Conservation (phyloP, 2,329 filamentous ascomycete species). For the Pyricularia sp. region DNA sequence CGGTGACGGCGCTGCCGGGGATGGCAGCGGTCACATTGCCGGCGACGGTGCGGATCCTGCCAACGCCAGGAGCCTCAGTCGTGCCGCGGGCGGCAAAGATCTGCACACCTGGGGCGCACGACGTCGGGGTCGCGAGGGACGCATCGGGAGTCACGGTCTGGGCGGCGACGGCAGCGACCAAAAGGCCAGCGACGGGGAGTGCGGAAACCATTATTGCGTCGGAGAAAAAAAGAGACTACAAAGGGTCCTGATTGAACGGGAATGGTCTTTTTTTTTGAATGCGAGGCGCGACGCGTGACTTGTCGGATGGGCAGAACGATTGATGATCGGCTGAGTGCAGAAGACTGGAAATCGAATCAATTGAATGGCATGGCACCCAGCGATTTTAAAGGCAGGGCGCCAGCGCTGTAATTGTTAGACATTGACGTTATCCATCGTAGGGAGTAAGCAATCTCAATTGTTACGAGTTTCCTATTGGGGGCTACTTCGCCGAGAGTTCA, state of each 20-base stretch:
- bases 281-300: background rate
- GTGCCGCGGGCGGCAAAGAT: constrained; percentile 26
- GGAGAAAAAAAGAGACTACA: background rate
- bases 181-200: background rate
- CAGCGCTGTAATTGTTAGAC: background rate
- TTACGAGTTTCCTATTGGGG: background rate
- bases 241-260: background rate
- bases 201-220: background rate
- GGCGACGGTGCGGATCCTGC: constrained; percentile 21
- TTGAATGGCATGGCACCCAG: background rate
- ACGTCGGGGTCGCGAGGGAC: background rate
- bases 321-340: background rate
- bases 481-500: background rate
- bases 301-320: background rate
- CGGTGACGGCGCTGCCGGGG: constrained; percentile 21
- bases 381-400: background rate
- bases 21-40: constrained; percentile 18
- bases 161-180: background rate
- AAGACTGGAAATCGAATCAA: background rate
- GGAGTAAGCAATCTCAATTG: background rate
- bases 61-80: constrained; percentile 21
- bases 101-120: constrained; percentile 11
- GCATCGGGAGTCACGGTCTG: background rate
- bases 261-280: background rate
- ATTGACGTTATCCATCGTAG: background rate